phyloP scores from a whole-genome alignment of 2,329 filamentous ascomycete species.

The Neopestalotiopsis sp. region DNA sequence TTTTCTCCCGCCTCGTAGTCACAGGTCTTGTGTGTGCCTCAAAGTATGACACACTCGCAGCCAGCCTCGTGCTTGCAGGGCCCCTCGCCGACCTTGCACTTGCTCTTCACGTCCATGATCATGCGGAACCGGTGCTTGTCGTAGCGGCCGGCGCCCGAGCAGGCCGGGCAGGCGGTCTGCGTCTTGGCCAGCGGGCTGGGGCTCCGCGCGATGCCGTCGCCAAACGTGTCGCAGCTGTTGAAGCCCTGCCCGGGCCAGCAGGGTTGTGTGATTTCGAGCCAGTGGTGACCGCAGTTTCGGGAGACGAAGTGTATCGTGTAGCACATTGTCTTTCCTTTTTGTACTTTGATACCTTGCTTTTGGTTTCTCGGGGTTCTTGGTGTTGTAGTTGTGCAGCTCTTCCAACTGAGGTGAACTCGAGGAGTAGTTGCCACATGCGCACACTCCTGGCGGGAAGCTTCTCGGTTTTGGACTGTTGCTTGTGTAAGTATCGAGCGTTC shows the following conservation, averaged over 20 bases:
- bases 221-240: conserved; percentile 49
- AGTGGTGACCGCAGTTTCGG: conserved; percentile 56
- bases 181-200: conserved; percentile 39
- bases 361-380: not conserved
- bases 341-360: not conserved
- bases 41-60: conserved; percentile 47
- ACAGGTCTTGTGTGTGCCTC: conserved; percentile 21
- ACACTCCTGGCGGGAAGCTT: too few relatives aligned
- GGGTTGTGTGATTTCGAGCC: conserved; percentile 51
- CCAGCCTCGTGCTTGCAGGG: conserved; percentile 44
- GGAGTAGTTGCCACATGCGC: too few relatives aligned
- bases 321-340: conserved; percentile 46
- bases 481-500: too few relatives aligned
- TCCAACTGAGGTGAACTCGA: too few relatives aligned
- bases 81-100: conserved; percentile 53
- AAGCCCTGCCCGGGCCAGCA: conserved; percentile 58
- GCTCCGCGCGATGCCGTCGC: conserved; percentile 42
- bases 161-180: conserved; percentile 35
- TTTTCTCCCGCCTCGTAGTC: not conserved
- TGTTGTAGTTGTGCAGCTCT: not conserved
- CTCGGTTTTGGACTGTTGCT: too few relatives aligned
- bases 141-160: conserved; percentile 44
- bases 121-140: conserved; percentile 54
- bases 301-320: conserved; percentile 52
- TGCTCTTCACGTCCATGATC: conserved; percentile 48